These are phyloP conservation scores for Candida ponderosae DNA, from an alignment of 805 yeast genomes.

Conservation along the genomic window DNA sequence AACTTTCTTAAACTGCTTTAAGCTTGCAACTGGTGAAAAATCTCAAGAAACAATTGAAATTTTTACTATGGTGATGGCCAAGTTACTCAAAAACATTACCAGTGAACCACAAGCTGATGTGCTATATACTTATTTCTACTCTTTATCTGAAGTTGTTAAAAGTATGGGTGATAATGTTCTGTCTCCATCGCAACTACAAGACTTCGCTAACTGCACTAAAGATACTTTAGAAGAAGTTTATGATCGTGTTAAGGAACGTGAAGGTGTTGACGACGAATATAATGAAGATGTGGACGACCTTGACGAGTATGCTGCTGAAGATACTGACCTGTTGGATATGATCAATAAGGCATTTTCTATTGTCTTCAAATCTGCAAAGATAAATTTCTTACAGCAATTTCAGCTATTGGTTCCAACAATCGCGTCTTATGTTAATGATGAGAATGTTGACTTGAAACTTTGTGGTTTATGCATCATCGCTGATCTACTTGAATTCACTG, in stretches of 20 bases:
- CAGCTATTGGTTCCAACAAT: conserved; percentile 57
- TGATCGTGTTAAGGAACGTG: conserved; percentile 65
- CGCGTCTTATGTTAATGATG: conserved; percentile 54
- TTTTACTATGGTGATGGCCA: conserved; percentile 66
- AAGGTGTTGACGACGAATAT: conserved; percentile 74
- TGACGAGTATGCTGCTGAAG: conserved; percentile 34
- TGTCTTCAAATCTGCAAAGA: conserved; percentile 55
- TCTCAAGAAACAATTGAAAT: conserved; percentile 55
- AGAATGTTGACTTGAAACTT: conserved; percentile 57
- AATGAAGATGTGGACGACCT: conserved; percentile 76
- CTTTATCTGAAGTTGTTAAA: conserved; percentile 59
- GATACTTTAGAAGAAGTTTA: conserved; percentile 58
- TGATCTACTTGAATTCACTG: conserved; percentile 75
- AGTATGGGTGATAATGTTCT: conserved; percentile 61
- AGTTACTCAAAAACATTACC: conserved; percentile 58
- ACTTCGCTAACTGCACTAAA: conserved; percentile 52
- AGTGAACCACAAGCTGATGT: conserved; percentile 82
- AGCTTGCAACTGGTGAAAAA: conserved; percentile 36
- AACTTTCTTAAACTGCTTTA: conserved; percentile 59
- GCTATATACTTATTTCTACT: conserved; percentile 66
- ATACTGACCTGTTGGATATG: conserved; percentile 76
- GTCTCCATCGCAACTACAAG: conserved; percentile 43
- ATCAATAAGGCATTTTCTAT: conserved; percentile 68
- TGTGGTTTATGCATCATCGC: conserved; percentile 77
- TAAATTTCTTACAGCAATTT: conserved; percentile 55